Evolutionary conservation across 2,329 filamentous ascomycete genomes (phyloP).

Genomic region (Zymoseptoria brevis): DNA sequence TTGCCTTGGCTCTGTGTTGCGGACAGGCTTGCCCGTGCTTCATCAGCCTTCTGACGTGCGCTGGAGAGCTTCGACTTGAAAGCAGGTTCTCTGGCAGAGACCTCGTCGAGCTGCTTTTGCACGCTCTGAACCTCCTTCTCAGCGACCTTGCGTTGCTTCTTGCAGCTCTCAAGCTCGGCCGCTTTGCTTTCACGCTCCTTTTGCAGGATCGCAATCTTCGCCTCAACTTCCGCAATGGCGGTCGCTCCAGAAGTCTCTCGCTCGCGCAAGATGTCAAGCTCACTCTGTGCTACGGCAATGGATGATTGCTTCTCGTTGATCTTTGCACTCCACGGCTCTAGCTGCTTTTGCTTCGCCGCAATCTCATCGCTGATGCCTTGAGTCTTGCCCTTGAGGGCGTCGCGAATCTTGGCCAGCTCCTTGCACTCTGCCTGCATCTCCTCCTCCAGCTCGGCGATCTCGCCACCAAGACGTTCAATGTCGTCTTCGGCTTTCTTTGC

Average conservation of each 20-base stretch:
- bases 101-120: slow-evolving; percentile 62
- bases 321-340: slow-evolving; percentile 95
- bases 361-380: slow-evolving; percentile 92
- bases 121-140: slow-evolving; percentile 68
- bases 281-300: slow-evolving; percentile 89
- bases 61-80: slow-evolving; percentile 78
- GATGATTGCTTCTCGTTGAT: slow-evolving; percentile 93
- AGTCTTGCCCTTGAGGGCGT: slow-evolving; percentile 88
- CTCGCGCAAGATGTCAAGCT: slow-evolving; percentile 83
- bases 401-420: slow-evolving; percentile 74
- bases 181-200: slow-evolving; percentile 63
- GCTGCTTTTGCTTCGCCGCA: slow-evolving; percentile 78
- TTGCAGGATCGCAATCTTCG: slow-evolving; percentile 67
- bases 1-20: slow-evolving; percentile 79
- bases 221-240: slow-evolving; percentile 72
- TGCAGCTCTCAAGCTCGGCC: slow-evolving; percentile 66
- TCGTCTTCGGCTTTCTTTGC: slow-evolving; percentile 72
- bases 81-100: slow-evolving; percentile 70
- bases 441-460: slow-evolving; percentile 68
- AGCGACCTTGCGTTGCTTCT: slow-evolving; percentile 61
- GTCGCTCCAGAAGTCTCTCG: slow-evolving; percentile 80
- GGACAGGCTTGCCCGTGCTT: slow-evolving; percentile 82
- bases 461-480: slow-evolving; percentile 65
- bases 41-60: slow-evolving; percentile 88
- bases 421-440: slow-evolving; percentile 71